Evolutionary conservation across 163 green algal species (phyloP).

Genomic region (Chloromonas sp.): DNA sequence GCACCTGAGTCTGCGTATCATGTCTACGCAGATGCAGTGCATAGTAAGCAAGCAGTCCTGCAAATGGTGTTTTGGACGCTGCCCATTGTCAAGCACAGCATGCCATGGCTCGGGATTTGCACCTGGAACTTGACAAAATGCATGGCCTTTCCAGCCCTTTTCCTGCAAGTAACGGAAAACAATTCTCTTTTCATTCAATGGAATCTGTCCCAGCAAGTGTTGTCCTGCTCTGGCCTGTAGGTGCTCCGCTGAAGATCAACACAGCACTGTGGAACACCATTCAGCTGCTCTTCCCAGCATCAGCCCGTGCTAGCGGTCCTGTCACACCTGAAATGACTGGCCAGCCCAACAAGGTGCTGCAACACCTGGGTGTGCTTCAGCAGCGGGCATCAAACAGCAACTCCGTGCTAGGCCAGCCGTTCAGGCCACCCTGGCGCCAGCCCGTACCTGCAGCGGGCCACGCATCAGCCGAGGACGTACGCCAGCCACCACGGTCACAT

Average conservation of each 20-base stretch:
- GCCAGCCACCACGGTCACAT: no score
- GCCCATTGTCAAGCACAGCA: not conserved
- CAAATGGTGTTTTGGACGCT: not conserved
- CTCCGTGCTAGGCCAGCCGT: no score
- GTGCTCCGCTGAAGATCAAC: conserved; percentile 40
- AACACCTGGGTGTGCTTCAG: no score
- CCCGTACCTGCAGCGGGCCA: no score
- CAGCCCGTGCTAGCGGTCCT: no score
- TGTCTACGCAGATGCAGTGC: not conserved
- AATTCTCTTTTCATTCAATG: not conserved
- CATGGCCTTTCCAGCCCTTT: not conserved
- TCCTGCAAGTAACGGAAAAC: not conserved
- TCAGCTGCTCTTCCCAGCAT: conserved; percentile 46
- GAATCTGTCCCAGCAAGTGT: not conserved
- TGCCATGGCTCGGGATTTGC: no score
- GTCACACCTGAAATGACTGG: no score
- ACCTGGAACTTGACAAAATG: not conserved
- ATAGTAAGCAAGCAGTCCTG: not conserved
- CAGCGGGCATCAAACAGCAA: no score
- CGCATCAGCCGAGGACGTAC: no score
- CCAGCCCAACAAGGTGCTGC: no score
- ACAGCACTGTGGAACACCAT: conserved; percentile 56
- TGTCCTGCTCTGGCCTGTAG: conserved; percentile 10
- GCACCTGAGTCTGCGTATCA: not conserved
- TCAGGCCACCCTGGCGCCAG: no score